Base-by-base conservation (phyloP, 2,329 filamentous ascomycete species). In the Aspergillus pseudoviridinutans region DNA sequence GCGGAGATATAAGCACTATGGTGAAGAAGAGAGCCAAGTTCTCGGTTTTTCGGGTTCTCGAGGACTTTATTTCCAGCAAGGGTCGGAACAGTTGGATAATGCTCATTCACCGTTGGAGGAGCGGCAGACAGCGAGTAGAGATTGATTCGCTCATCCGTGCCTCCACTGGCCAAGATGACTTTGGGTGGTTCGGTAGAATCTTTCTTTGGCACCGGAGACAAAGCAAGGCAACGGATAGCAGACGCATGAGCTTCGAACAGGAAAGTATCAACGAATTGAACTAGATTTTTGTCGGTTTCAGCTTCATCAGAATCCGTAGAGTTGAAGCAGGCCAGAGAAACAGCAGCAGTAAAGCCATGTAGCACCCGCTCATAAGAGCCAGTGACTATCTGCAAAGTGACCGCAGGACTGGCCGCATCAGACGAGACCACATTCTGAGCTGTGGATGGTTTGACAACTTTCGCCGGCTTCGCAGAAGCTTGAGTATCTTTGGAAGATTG, bases 291-390 rank as follows among this genome's bases (percentile, higher is more conserved):
- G 9, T 54, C 72, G 64, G 46, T 73, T 4, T 66, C 61, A 47
- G 60, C 52, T 54, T 67, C 57, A 53, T 70, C 62, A 32, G 64
- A 52, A 32, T 66, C 55, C 51, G 66, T 44, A 56, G 59, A 51
- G 61, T 70, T 63, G 68, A 71, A 60, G 12, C 59, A 56, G 10
- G 61, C 58, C 17, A 68, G 60, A 25, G 82, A 79, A 53, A 96
- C 79, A 1, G 85, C 85, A n/a, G 89, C 92, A 7, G 89, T 91
- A 67, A 97, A 82, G 59, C 94, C 94, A 74, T 99, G 94, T 22
- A 99, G 83, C 51, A 95, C 86, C 62, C 92, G 85, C 71, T 99
- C 94, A 77, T 99, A 99, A 54, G 92, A 97, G 50, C 94, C 94
- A 6, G 91, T 88, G 59, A 97, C 83, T 64, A 99, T 88, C 74